Base-by-base conservation (phyloP, 208 protist species). In the Crithidia expoeki region DNA sequence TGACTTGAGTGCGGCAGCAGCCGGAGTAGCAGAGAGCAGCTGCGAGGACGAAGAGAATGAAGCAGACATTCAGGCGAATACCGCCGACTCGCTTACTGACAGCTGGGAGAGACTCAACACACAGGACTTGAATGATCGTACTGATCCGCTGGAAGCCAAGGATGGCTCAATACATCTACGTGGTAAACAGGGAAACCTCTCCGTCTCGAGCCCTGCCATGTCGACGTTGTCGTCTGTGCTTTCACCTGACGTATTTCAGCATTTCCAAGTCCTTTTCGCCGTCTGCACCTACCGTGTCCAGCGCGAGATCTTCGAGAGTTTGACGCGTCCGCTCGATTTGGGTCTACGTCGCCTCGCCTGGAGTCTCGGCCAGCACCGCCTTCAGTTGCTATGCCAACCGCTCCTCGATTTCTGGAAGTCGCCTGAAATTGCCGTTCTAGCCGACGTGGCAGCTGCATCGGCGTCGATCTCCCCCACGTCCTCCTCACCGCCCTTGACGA, bases 321-420 rank as follows among this genome's bases (percentile, higher is more conserved):
- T 72, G 9, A 65, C 72, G 4, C 58, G 63, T 0, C 57, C 68
- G 30, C 50, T 81, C 17, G 68, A 81, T 32, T 34, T 75, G 19
- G 56, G 51, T 4, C 65, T 81, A 23, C 62, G 64, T 23, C 71
- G 53, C 16, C 50, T 81, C 32, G 36, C 61, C 0, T 50, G 21
- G 59, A 49, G 59, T 6, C 60, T 81, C 33, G 76, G 69, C 6
- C 42, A 28, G 59, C 70, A 73, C 19, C 68, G 46, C 2, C 76
- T 76, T 36, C 64, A 50, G 1, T 34, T 56, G 9, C 65, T 81
- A 36, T 69, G 64, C 23, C 21, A 14, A 21, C 76, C 76, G 9
- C 70, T 81, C 14, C 23, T 57, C 21, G 46, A 50, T n/a, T 76
- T 77, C 42, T 64, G 68, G 57, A 46, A 44, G 23, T 32, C 61